Evolutionary conservation across 257 asterid species (phyloP).

Genomic region (Capsicum rhomboideum): DNA sequence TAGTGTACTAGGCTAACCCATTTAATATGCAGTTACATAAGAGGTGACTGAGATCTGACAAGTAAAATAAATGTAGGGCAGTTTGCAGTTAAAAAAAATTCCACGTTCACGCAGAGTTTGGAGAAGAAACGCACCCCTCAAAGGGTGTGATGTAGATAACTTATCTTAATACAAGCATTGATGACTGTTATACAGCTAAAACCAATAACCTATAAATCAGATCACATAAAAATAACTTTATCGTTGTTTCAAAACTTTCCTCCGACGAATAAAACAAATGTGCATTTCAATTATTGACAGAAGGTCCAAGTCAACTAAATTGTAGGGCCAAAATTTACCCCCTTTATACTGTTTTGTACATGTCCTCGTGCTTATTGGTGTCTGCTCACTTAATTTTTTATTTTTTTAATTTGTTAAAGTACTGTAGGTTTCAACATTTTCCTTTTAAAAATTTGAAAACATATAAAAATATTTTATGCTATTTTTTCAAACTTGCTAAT

Average conservation of each 20-base stretch:
- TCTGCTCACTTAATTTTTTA: neutral
- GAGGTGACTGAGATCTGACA: neutral
- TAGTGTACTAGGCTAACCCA: no score
- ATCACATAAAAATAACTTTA: no score
- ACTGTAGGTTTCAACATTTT: neutral
- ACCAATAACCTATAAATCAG: neutral
- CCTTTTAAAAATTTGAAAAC: no score
- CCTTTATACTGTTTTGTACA: neutral
- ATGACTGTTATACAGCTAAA: neutral
- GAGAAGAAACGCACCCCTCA: no score
- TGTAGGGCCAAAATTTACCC: neutral
- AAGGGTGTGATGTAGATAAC: neutral
- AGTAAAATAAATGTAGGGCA: neutral
- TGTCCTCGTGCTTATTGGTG: neutral
- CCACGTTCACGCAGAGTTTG: no score
- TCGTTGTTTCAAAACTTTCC: neutral
- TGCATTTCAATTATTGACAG: neutral
- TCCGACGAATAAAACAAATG: neutral
- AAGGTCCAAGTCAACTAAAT: neutral
- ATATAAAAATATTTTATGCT: neutral
- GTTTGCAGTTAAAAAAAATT: no score
- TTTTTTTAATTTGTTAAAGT: neutral
- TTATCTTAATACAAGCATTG: neutral
- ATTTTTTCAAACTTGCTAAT: no score
- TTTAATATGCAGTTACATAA: neutral